These are phyloP conservation scores for Moesziomyces aphidis DNA, from an alignment of 1,284 basidiomycete species.

Conservation along the genomic window DNA sequence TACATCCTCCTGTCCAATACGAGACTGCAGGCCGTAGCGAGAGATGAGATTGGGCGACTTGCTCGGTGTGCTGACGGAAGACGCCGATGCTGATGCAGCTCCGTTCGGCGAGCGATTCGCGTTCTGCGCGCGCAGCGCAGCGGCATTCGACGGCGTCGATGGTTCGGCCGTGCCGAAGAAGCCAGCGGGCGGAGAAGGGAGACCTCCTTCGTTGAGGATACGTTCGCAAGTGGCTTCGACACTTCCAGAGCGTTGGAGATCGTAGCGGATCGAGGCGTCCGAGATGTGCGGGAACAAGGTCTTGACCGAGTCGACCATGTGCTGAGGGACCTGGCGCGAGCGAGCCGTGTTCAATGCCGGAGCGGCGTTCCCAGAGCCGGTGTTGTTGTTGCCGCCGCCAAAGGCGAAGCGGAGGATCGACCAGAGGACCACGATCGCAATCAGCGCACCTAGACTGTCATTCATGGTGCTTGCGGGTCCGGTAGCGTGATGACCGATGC, in stretches of 20 bases:
- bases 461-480: conserved; percentile 47
- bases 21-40: conserved; percentile 47
- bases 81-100: conserved; percentile 9
- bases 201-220: conserved; percentile 60
- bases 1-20: conserved; percentile 11
- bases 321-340: conserved; percentile 40
- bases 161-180: conserved; percentile 41
- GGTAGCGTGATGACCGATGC: too few species aligned
- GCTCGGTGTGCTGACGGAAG: conserved; percentile 20
- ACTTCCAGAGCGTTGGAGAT: conserved; percentile 53
- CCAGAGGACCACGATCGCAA: conserved; percentile 62
- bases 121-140: conserved; percentile 21
- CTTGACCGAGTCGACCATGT: conserved; percentile 58
- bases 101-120: conserved; percentile 22
- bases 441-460: conserved; percentile 60
- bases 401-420: conserved; percentile 59
- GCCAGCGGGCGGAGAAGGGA: conserved; percentile 51
- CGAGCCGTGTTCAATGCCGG: conserved; percentile 40
- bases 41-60: conserved; percentile 50
- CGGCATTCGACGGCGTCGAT: conserved; percentile 20
- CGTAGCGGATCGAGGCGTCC: conserved; percentile 60
- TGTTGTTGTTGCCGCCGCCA: conserved; percentile 28
- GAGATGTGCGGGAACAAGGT: conserved; percentile 63
- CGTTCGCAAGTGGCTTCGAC: conserved; percentile 61
- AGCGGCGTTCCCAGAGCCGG: conserved; percentile 6